Base-by-base conservation (phyloP, 1,284 basidiomycete species). In the Chalciporus sp. region DNA sequence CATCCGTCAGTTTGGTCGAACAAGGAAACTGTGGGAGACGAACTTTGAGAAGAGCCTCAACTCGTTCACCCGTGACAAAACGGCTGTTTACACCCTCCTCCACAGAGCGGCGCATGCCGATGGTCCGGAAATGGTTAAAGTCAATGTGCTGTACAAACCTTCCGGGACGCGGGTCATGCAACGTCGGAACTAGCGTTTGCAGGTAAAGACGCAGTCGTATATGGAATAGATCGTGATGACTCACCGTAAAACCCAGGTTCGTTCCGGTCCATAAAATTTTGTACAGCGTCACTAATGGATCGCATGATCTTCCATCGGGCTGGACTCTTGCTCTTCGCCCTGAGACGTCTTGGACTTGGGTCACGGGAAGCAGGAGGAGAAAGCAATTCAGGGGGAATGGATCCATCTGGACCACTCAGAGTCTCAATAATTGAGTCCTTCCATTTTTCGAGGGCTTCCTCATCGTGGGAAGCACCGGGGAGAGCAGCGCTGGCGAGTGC, bases 101-200 rank as follows among this genome's bases (percentile, higher is more conserved):
- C 17, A 97, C 85, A 1, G 91, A 94, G 19, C 96, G 86, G 48
- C 94, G 83, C 85, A 97, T 92, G 0, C 95, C 95, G 57, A 96
- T 94, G 19, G 95, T 95, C 31, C 94, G 85, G 75, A 96, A 98
- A 67, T 94, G 90, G 63, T 93, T 94, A 67, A 98, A 98, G 65
- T 93, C 90, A 16, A 95, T 75, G 65, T 91, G 88, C 37, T 81
- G 84, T 29, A 93, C 83, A 65, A 86, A 85, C 19, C 87, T 83
- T 40, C 91, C 90, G 2, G 90, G 90, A 42, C 85, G 81, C 20
- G 86, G 81, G 66, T 92, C 88, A 56, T 82, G 75, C n/a, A 86
- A 78, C 1, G 79, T 77, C 42, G 88, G 88, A 39, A 92, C 90
- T 92, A 63, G 2, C 51, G 47, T 37, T 41, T 56, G 52, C 42